phyloP scores from a whole-genome alignment of 169 alveolate genomes.

The Plasmodium gonderi region DNA sequence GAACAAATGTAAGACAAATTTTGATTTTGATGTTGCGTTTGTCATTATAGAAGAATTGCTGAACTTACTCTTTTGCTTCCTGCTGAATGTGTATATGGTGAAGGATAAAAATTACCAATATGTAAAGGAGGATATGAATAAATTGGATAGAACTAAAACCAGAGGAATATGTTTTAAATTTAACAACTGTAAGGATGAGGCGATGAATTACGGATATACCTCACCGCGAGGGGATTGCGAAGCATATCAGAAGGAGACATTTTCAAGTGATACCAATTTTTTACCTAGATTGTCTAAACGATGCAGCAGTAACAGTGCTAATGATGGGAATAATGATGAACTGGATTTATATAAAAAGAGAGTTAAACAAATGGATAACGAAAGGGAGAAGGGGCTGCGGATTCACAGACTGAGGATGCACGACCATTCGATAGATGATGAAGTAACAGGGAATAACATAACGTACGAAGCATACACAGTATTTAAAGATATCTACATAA shows the following conservation, averaged over 20 bases:
- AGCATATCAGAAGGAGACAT: neutral
- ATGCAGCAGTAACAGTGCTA: neutral
- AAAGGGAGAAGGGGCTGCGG: too few species aligned
- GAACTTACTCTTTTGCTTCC: conserved; percentile 19
- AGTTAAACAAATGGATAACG: too few species aligned
- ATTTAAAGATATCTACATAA: conserved; percentile 45
- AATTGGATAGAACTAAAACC: neutral
- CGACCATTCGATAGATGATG: too few species aligned
- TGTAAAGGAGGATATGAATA: neutral
- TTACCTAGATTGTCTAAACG: neutral
- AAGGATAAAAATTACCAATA: conserved; percentile 23
- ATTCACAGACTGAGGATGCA: too few species aligned
- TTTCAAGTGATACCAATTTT: neutral
- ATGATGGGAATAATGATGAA: neutral
- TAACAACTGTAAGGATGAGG: conserved; percentile 82
- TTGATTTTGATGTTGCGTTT: conserved; percentile 17
- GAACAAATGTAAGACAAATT: neutral
- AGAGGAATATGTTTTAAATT: conserved; percentile 81
- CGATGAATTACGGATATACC: neutral
- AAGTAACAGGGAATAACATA: neutral
- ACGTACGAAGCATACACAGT: conserved; percentile 72
- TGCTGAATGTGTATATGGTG: conserved; percentile 72
- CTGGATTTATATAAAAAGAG: too few species aligned
- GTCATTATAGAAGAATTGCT: conserved; percentile 37
- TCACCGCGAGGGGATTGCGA: neutral